A percentile compares a stretch with the other conserved stretches of the same genome.
phyloP scores from a whole-genome alignment of 2,329 filamentous ascomycete species.

The Xylaria sp. region DNA sequence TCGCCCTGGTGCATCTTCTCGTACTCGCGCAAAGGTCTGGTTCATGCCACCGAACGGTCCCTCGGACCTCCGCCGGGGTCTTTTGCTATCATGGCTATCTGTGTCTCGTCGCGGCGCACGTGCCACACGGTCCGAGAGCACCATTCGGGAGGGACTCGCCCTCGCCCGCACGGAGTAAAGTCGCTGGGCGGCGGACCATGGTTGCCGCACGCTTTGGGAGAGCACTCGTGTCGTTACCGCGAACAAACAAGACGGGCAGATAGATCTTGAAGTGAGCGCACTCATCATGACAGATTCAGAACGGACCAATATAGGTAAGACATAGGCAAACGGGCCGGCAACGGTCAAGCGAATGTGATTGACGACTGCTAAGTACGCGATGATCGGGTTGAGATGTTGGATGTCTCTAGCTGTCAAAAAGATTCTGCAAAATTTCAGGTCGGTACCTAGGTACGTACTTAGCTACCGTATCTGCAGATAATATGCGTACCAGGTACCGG shows the following conservation, averaged over 20 bases:
- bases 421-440: conserved; percentile 22
- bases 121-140: conserved; percentile 65
- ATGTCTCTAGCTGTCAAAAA: conserved; percentile 1
- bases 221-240: conserved; percentile 32
- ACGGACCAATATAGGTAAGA: conserved; percentile 1
- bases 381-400: conserved; percentile 1
- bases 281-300: conserved; percentile 39
- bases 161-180: conserved; percentile 41
- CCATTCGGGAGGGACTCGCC: conserved; percentile 64
- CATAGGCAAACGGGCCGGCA: conserved; percentile 13
- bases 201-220: conserved; percentile 35
- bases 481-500: background rate
- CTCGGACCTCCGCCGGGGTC: conserved; percentile 54
- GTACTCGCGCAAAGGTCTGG: conserved; percentile 59
- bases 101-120: conserved; percentile 51
- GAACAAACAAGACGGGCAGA: conserved; percentile 49
- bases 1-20: conserved; percentile 36
- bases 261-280: conserved; percentile 40
- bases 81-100: conserved; percentile 50
- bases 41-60: conserved; percentile 69
- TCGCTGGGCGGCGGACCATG: conserved; percentile 42
- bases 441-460: too few relatives aligned
- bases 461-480: background rate
- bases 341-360: conserved; percentile 9
- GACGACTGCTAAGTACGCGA: background rate